These are phyloP conservation scores for Cynara cardunculus DNA, from an alignment of 129 eudicot species.

Conservation along the genomic window DNA sequence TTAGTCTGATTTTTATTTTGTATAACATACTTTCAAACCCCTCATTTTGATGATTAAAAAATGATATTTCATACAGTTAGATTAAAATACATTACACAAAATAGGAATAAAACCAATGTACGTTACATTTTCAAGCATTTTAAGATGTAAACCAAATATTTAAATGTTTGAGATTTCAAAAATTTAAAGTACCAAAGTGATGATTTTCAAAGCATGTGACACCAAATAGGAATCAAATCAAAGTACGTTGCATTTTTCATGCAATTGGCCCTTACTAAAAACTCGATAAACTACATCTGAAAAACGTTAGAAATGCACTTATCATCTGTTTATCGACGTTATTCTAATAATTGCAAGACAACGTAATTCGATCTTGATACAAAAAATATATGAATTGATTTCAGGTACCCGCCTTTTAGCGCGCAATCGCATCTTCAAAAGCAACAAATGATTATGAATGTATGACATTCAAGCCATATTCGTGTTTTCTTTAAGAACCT, in stretches of 20 bases:
- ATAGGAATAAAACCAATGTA: too few relatives aligned
- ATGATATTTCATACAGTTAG: not conserved
- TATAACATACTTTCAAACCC: not conserved
- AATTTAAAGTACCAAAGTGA: not conserved
- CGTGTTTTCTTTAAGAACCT: not conserved
- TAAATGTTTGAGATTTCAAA: not conserved
- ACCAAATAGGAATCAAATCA: not conserved
- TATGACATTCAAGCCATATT: constrained; percentile 18
- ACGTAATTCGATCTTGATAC: not conserved
- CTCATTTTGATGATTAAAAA: not conserved
- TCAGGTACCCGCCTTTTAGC: constrained; percentile 85
- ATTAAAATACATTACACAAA: too few relatives aligned
- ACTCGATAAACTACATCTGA: not conserved
- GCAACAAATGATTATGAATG: constrained; percentile 76
- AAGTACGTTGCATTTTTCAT: not conserved
- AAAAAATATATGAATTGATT: not conserved
- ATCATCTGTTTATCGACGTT: not conserved
- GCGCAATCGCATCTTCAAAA: constrained; percentile 73
- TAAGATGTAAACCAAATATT: not conserved
- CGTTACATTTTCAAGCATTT: not conserved
- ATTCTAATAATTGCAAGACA: not conserved
- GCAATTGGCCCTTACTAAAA: not conserved
- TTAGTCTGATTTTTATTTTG: not conserved
- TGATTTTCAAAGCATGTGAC: not conserved
- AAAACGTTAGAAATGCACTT: not conserved